These are phyloP conservation scores for Chlamydomonas sp. DNA, from an alignment of 139 green algal species.

Conservation along the genomic window DNA sequence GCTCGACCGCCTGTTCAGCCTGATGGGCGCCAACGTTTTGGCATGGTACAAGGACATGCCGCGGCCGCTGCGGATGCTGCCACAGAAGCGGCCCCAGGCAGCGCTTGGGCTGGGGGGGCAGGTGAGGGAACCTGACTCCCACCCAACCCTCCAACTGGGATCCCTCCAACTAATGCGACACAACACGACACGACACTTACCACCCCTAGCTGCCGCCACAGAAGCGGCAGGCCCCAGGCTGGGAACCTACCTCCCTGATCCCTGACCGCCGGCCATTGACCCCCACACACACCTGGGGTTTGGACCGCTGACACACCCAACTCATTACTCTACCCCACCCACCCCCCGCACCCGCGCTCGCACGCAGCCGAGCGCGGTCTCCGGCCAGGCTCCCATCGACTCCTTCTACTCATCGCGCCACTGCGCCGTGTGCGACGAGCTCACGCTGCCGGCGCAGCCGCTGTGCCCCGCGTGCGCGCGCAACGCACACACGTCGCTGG, in stretches of 20 bases:
- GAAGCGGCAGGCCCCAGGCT: too few species aligned
- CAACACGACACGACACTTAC: too few species aligned
- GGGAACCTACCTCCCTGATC: too few species aligned
- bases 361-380: neutral
- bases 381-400: slow-evolving; percentile 54
- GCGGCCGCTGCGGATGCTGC: slow-evolving; percentile 53
- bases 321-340: neutral
- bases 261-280: too few species aligned
- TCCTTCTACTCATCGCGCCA: slow-evolving; percentile 86
- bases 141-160: too few species aligned
- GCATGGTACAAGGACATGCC: slow-evolving; percentile 80
- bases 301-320: neutral
- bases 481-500: slow-evolving; percentile 37
- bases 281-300: neutral
- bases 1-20: slow-evolving; percentile 76
- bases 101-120: slow-evolving; percentile 30
- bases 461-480: slow-evolving; percentile 59
- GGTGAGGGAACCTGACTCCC: too few species aligned
- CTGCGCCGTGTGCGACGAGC: slow-evolving; percentile 82
- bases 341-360: neutral
- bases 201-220: too few species aligned
- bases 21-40: slow-evolving; percentile 72
- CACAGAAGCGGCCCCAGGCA: slow-evolving; percentile 67
- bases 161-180: too few species aligned
- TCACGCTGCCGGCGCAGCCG: slow-evolving; percentile 58